Evolutionary conservation across 805 yeast species (phyloP).

Genomic region (Cyberlindnera subsufficiens): DNA sequence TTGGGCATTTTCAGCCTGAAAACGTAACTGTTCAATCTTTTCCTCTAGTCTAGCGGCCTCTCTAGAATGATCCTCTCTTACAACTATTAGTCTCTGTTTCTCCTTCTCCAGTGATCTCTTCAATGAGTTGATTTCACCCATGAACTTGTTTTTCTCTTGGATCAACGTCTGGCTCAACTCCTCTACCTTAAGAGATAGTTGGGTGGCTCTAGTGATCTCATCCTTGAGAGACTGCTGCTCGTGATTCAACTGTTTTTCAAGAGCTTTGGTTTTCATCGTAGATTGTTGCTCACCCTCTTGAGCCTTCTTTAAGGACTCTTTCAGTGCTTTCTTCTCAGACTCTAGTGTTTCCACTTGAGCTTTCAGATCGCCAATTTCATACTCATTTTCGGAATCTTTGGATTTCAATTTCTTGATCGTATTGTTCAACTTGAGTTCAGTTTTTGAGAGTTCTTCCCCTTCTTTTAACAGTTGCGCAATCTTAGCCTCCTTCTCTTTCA

Average conservation of each 20-base stretch:
- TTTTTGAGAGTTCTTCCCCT: constrained; percentile 65
- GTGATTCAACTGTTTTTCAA: constrained; percentile 14
- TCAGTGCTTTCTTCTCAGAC: constrained; percentile 18
- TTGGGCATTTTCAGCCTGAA: constrained; percentile 46
- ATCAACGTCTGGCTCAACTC: constrained; percentile 19
- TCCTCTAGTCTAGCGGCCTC: constrained; percentile 61
- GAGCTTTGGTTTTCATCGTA: constrained; percentile 17
- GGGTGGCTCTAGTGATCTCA: constrained; percentile 15
- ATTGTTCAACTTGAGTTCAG: constrained; percentile 64
- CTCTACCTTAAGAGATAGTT: constrained; percentile 22
- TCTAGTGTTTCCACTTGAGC: constrained; percentile 14
- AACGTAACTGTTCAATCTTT: constrained; percentile 62
- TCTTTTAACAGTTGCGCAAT: constrained; percentile 66
- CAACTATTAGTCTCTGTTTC: constrained; percentile 24
- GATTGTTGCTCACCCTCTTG: constrained; percentile 23
- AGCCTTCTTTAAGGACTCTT: constrained; percentile 23
- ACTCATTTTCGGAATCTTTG: constrained; percentile 35
- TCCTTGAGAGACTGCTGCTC: constrained; percentile 18
- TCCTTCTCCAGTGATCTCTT: constrained; percentile 29
- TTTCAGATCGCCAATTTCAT: constrained; percentile 20
- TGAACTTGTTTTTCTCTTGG: constrained; percentile 17
- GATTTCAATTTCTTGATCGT: constrained; percentile 57
- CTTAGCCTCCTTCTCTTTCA: constrained; percentile 43
- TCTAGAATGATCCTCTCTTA: constrained; percentile 19
- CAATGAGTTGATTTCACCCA: constrained; percentile 25